Conservation (phyloP, 2,329 filamentous ascomycete genomes). For the Nigrospora osmanthi region DNA sequence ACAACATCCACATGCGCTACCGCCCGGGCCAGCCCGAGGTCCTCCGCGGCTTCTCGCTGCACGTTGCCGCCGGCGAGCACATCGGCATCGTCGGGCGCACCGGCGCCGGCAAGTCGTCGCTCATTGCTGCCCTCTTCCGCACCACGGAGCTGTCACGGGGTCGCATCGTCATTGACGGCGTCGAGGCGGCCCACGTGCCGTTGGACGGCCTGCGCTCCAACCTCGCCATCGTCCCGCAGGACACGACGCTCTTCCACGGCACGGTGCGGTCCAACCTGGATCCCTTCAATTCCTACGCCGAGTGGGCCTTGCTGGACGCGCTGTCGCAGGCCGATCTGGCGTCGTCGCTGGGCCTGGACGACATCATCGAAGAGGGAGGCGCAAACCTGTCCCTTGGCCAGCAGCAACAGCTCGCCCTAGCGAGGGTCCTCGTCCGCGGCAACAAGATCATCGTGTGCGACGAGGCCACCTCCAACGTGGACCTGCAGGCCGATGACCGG, state of each 20-base stretch:
- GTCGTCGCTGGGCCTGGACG: conserved; percentile 47
- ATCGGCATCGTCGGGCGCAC: conserved; percentile 38
- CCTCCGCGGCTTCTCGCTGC: conserved; percentile 28
- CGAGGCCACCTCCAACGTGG: conserved; percentile 63
- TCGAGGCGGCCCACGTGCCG: conserved; percentile 42
- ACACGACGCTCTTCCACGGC: conserved; percentile 48
- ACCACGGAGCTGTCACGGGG: conserved; percentile 50
- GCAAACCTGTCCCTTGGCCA: conserved; percentile 46
- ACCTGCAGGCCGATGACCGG: conserved; percentile 50
- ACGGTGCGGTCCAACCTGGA: conserved; percentile 52
- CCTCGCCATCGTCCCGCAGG: conserved; percentile 50
- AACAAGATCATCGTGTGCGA: conserved; percentile 64
- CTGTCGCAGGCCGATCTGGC: conserved; percentile 41
- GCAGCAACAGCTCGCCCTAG: conserved; percentile 52
- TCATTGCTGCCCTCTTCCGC: conserved; percentile 49
- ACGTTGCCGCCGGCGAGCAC: conserved; percentile 32
- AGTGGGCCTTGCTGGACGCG: conserved; percentile 32
- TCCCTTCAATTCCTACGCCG: background rate
- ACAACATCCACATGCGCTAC: conserved; percentile 42
- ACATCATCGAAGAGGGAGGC: conserved; percentile 38
- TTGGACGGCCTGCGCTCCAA: conserved; percentile 37
- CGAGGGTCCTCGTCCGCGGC: conserved; percentile 61
- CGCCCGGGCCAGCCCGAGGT: conserved; percentile 38
- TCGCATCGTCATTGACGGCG: conserved; percentile 45
- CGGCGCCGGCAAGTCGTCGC: conserved; percentile 47